Evolutionary conservation across 495 filamentous ascomycete genomes (phyloP).

Genomic region (Rostrohypoxylon terebratum): DNA sequence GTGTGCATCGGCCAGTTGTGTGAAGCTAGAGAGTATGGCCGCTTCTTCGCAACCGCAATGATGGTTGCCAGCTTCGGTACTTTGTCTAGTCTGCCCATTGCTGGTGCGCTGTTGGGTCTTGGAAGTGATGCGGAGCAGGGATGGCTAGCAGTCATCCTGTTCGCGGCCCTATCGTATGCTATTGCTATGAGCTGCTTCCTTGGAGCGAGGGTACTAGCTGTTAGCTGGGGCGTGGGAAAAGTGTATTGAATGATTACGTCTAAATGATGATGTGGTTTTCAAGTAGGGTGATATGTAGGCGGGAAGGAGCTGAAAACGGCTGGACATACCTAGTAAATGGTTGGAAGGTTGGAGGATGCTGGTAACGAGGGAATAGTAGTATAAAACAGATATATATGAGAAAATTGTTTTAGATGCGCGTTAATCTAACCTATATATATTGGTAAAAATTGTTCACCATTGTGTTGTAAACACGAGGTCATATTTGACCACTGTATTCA

Average conservation of each 20-base stretch:
- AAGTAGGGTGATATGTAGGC: neutral
- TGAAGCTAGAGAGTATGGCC: conserved; percentile 84
- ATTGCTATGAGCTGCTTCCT: conserved; percentile 70
- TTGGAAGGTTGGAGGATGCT: no score
- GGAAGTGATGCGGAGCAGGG: conserved; percentile 55
- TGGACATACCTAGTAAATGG: no score
- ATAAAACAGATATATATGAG: neutral
- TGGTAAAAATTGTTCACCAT: neutral
- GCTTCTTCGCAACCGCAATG: conserved; percentile 87
- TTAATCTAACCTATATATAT: conserved; percentile 6
- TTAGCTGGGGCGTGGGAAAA: conserved; percentile 70
- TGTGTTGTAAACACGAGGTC: neutral
- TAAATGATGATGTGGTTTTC: neutral
- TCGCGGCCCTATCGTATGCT: conserved; percentile 73
- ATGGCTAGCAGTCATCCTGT: conserved; percentile 74
- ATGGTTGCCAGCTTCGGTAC: conserved; percentile 91
- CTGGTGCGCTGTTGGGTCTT: conserved; percentile 73
- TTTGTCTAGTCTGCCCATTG: conserved; percentile 89
- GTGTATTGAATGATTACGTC: conserved; percentile 55
- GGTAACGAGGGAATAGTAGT: no score
- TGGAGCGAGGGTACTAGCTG: conserved; percentile 70
- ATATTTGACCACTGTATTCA: neutral
- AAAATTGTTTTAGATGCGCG: neutral
- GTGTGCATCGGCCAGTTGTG: conserved; percentile 94
- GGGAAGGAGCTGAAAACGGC: no score